Evolutionary conservation across 805 yeast species (phyloP).

Genomic region (baker's yeast (Saccharomyces cerevisiae)): DNA sequence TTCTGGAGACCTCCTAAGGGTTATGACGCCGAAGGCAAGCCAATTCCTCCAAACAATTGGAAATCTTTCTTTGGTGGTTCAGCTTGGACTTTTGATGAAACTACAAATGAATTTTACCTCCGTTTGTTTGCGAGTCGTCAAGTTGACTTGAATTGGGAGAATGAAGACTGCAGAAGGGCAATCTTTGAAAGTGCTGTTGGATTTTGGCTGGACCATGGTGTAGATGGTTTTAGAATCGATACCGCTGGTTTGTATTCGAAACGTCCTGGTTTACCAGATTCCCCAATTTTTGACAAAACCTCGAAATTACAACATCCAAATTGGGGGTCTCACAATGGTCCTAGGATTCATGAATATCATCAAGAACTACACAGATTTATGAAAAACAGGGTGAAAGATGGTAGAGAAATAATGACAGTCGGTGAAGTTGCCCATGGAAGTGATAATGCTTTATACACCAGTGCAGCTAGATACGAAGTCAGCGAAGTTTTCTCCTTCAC

Average conservation of each 20-base stretch:
- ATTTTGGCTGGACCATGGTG: constrained; percentile 49
- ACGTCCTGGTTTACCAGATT: constrained; percentile 38
- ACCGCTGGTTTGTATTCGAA: constrained; percentile 45
- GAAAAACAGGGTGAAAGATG: constrained; percentile 28
- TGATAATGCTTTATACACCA: not conserved
- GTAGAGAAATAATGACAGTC: constrained; percentile 2
- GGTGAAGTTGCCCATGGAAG: not conserved
- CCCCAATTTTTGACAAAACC: constrained; percentile 39
- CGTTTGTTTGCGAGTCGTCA: constrained; percentile 45
- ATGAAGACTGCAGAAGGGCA: constrained; percentile 25
- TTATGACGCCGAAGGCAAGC: constrained; percentile 35
- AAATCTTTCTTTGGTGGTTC: constrained; percentile 41
- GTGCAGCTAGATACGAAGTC: constrained; percentile 1
- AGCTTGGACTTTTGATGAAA: constrained; percentile 21
- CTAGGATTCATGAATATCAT: constrained; percentile 51
- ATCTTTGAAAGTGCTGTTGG: constrained; percentile 40
- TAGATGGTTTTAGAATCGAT: constrained; percentile 34
- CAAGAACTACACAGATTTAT: constrained; percentile 40
- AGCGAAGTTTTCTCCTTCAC: constrained; percentile 1
- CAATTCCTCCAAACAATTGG: constrained; percentile 36
- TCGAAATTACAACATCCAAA: constrained; percentile 35
- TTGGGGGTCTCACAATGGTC: constrained; percentile 36
- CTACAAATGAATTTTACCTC: constrained; percentile 47
- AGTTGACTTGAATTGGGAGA: constrained; percentile 59
- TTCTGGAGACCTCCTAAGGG: constrained; percentile 44